Conservation (phyloP, 345 rosid species). For the Salix purpurea region DNA sequence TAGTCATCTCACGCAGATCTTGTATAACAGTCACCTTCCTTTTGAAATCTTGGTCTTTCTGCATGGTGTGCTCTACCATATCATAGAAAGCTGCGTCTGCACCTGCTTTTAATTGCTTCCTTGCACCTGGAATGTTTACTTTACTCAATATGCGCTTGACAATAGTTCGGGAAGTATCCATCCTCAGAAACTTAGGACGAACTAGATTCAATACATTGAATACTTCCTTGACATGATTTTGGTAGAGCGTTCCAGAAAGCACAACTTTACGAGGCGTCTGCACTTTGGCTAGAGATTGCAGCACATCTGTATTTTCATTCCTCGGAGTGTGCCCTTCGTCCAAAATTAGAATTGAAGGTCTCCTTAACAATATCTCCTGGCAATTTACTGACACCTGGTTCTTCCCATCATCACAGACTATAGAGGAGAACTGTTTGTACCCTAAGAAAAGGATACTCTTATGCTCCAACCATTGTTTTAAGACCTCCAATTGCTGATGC, state of each 20-base stretch:
- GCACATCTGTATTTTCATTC: conserved; percentile 64
- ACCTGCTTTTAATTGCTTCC: conserved; percentile 44
- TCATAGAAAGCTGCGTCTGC: conserved; percentile 49
- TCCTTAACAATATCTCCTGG: conserved; percentile 60
- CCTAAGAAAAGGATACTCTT: conserved; percentile 82
- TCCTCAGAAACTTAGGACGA: conserved; percentile 74
- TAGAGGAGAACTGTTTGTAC: conserved; percentile 74
- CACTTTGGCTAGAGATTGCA: conserved; percentile 74
- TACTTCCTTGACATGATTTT: conserved; percentile 82
- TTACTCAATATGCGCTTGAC: conserved; percentile 59
- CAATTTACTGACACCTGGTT: conserved; percentile 34
- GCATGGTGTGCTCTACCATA: conserved; percentile 65
- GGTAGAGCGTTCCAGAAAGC: conserved; percentile 86
- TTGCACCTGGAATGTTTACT: conserved; percentile 44
- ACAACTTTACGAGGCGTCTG: conserved; percentile 81
- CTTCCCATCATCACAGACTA: conserved; percentile 55
- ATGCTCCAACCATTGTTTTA: conserved; percentile 63
- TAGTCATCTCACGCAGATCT: conserved; percentile 85
- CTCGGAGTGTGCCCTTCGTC: conserved; percentile 93
- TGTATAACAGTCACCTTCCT: conserved; percentile 60
- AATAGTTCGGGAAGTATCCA: conserved; percentile 40
- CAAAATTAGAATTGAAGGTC: conserved; percentile 70
- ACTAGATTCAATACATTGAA: conserved; percentile 80
- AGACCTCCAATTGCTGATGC: conserved; percentile 56
- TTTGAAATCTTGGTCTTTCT: conserved; percentile 42